Percentiles rank a stretch among this genome's conserved stretches.
These are phyloP conservation scores for Fragaria iinumae DNA, from an alignment of 306 rosid species.

Conservation along the genomic window DNA sequence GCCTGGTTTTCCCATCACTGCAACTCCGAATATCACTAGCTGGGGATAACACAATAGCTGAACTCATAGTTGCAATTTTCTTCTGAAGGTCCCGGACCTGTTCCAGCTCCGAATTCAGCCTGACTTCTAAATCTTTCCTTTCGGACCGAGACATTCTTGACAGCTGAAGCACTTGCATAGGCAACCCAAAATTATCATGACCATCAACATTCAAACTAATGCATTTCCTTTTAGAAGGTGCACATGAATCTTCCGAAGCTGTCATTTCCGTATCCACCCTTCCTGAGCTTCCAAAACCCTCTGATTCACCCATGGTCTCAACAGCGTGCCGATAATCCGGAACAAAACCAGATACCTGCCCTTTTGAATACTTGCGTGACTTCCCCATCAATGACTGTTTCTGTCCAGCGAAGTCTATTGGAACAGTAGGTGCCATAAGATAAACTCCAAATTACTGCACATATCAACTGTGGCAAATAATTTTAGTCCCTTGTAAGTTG, in stretches of 20 bases:
- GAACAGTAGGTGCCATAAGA: slow-evolving; percentile 96
- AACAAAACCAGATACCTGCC: slow-evolving; percentile 73
- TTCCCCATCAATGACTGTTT: slow-evolving; percentile 83
- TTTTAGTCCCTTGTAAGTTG: slow-evolving; percentile 20
- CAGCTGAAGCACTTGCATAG: slow-evolving; percentile 52
- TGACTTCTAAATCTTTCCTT: slow-evolving; percentile 61
- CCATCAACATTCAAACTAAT: slow-evolving; percentile 49
- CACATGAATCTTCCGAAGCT: slow-evolving; percentile 61
- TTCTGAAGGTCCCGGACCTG: slow-evolving; percentile 63
- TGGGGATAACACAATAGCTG: slow-evolving; percentile 45
- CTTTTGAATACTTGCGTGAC: slow-evolving; percentile 83
- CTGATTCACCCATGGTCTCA: slow-evolving; percentile 86
- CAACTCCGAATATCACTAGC: slow-evolving; percentile 64
- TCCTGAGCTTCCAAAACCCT: slow-evolving; percentile 81
- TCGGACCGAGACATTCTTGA: slow-evolving; percentile 64
- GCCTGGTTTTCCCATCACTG: slow-evolving; percentile 60
- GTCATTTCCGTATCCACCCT: slow-evolving; percentile 54
- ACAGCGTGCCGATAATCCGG: slow-evolving; percentile 85
- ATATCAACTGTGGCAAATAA: slow-evolving; percentile 56
- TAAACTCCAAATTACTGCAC: slow-evolving; percentile 55
- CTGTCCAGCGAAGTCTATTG: slow-evolving; percentile 82
- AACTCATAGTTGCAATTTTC: slow-evolving; percentile 43
- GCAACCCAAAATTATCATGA: slow-evolving; percentile 54
- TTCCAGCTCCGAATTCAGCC: slow-evolving; percentile 70
- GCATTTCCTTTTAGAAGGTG: slow-evolving; percentile 53